Evolutionary conservation across 2,329 filamentous ascomycete genomes (phyloP).

Genomic region (Botrytis porri): DNA sequence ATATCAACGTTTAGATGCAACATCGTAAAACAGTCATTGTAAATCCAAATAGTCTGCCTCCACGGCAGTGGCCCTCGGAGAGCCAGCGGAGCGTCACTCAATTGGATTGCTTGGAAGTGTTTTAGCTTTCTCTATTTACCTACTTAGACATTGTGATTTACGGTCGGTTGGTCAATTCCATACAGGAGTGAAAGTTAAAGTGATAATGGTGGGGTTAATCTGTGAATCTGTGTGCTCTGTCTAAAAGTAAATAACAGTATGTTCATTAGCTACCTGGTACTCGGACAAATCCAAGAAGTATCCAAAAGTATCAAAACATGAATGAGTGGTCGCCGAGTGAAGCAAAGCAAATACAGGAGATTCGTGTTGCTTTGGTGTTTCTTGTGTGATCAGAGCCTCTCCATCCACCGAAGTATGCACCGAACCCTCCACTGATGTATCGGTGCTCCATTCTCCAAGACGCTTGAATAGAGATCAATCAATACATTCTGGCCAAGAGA

Average conservation of each 20-base stretch:
- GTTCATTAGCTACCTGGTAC: background rate
- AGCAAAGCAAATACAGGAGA: background rate
- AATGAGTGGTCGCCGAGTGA: background rate
- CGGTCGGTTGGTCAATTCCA: background rate
- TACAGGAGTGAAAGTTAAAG: background rate
- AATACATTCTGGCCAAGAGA: background rate
- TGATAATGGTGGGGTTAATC: background rate
- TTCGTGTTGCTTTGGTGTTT: background rate
- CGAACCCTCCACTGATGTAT: background rate
- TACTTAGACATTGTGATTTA: background rate
- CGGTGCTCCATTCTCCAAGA: background rate
- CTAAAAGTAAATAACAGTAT: background rate
- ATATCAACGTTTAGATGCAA: background rate
- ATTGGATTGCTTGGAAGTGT: background rate
- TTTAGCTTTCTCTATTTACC: background rate
- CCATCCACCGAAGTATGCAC: background rate
- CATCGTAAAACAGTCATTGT: background rate
- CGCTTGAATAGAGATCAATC: background rate
- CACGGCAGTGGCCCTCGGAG: background rate
- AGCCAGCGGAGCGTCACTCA: constrained; percentile 1
- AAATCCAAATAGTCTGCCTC: background rate
- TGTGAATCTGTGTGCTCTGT: background rate
- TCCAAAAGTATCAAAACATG: constrained; percentile 3
- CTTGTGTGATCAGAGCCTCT: constrained; percentile 6
- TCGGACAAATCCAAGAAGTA: too few species aligned